Evolutionary conservation across 177 flowering plant species (phyloP).

Genomic region (Vitis hybrid): DNA sequence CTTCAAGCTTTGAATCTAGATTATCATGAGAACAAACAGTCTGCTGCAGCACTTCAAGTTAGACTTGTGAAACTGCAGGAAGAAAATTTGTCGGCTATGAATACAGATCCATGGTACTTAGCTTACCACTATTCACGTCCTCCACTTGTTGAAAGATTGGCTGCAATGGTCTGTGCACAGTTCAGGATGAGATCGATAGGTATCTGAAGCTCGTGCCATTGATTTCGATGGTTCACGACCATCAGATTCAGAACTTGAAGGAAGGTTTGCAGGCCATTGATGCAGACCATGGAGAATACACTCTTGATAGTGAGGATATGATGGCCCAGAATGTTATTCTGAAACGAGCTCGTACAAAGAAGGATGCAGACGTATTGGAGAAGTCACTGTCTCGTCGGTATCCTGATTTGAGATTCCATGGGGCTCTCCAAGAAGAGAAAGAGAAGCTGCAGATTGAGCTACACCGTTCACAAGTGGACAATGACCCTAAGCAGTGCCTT

Average conservation of each 20-base stretch:
- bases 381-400: constrained; percentile 39
- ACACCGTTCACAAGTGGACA: constrained; percentile 26
- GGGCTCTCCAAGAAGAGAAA: constrained; percentile 44
- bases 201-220: constrained; percentile 35
- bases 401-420: constrained; percentile 37
- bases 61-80: too few species aligned
- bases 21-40: too few species aligned
- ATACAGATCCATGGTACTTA: too few species aligned
- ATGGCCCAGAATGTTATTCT: constrained; percentile 31
- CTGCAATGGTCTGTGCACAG: neutral
- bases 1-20: too few species aligned
- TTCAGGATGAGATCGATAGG: constrained; percentile 48
- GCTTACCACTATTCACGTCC: too few species aligned
- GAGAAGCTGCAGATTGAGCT: constrained; percentile 44
- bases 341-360: constrained; percentile 30
- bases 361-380: constrained; percentile 36
- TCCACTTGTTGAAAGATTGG: too few species aligned
- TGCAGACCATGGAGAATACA: constrained; percentile 38
- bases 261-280: constrained; percentile 35
- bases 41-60: too few species aligned
- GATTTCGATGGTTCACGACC: constrained; percentile 35
- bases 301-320: constrained; percentile 41
- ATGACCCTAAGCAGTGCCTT: constrained; percentile 28
- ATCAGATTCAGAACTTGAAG: constrained; percentile 32
- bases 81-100: too few species aligned